Percentiles rank a stretch among this genome's conserved stretches.
These are phyloP conservation scores for Tylopilus orsonianus DNA, from an alignment of 1,284 basidiomycete species.

Conservation along the genomic window DNA sequence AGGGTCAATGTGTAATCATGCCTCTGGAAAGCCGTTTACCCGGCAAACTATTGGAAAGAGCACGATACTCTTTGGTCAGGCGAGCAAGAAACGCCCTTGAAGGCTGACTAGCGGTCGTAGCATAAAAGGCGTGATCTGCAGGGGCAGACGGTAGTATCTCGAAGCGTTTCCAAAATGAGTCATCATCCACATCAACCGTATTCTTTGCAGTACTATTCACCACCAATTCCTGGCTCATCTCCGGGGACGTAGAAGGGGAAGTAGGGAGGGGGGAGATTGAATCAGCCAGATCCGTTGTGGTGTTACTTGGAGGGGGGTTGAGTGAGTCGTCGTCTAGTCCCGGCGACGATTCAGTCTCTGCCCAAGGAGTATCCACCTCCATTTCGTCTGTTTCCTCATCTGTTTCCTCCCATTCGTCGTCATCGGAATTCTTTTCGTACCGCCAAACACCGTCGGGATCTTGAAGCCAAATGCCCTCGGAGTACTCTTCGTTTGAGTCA, in stretches of 20 bases:
- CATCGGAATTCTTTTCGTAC: constrained; percentile 39
- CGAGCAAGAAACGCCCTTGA: constrained; percentile 74
- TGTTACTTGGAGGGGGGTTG: constrained; percentile 14
- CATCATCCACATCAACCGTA: constrained; percentile 26
- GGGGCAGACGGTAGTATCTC: constrained; percentile 75
- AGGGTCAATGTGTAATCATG: neutral
- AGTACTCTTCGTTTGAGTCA: constrained; percentile 38
- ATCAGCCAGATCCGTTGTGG: constrained; percentile 23
- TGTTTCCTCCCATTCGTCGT: constrained; percentile 40
- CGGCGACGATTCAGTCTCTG: constrained; percentile 23
- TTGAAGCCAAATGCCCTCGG: constrained; percentile 54
- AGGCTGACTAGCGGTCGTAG: constrained; percentile 58
- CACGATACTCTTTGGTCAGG: constrained; percentile 81
- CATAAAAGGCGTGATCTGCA: constrained; percentile 76
- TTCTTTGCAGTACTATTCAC: constrained; percentile 28
- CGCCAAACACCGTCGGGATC: constrained; percentile 52
- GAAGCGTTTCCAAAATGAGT: constrained; percentile 71
- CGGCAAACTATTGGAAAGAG: constrained; percentile 76
- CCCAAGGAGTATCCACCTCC: constrained; percentile 30
- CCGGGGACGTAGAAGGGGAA: constrained; percentile 33
- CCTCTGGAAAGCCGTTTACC: constrained; percentile 46
- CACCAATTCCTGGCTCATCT: constrained; percentile 36
- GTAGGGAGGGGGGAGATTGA: constrained; percentile 28
- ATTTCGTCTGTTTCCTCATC: constrained; percentile 32
- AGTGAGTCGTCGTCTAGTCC: constrained; percentile 21